A percentile compares a stretch with the other conserved stretches of the same genome.
Conservation (phyloP, 2,329 filamentous ascomycete species). For the Pestalotiopsis sp. region DNA sequence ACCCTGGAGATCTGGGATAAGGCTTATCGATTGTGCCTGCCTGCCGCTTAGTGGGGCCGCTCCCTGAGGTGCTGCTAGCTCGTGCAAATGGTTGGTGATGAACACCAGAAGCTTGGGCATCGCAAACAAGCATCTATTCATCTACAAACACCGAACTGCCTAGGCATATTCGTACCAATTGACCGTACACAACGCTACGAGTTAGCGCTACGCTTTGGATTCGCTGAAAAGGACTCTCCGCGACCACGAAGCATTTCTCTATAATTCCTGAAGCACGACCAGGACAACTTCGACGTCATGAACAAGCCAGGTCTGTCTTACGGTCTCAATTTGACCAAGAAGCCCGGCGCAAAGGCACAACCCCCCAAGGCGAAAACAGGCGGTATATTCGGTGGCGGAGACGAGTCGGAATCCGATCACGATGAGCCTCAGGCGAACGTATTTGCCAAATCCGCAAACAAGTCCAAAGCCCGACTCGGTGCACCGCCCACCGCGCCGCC, state of each 20-base stretch:
- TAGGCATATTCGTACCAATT: too few relatives aligned
- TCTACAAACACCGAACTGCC: too few relatives aligned
- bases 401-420: slow-evolving; percentile 19
- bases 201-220: too few relatives aligned
- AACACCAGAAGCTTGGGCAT: neutral
- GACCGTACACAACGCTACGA: too few relatives aligned
- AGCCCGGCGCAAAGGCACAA: slow-evolving; percentile 50
- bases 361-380: slow-evolving; percentile 50
- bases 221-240: neutral
- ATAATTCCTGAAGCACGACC: neutral
- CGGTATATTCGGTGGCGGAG: slow-evolving; percentile 59
- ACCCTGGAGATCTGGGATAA: slow-evolving; percentile 15
- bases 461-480: slow-evolving; percentile 47
- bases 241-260: neutral
- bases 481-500: slow-evolving; percentile 47
- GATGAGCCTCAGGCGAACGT: neutral
- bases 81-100: neutral
- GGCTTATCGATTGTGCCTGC: slow-evolving; percentile 10
- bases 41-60: neutral
- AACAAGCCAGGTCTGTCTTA: slow-evolving; percentile 43
- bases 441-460: slow-evolving; percentile 22
- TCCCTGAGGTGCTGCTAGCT: neutral
- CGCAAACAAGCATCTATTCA: neutral
- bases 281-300: slow-evolving; percentile 21
- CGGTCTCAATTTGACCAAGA: slow-evolving; percentile 65